Evolutionary conservation across 345 rosid species (phyloP), one percentile per base, ranked within the genome.

Genomic region (Aethionema arabicum): DNA sequence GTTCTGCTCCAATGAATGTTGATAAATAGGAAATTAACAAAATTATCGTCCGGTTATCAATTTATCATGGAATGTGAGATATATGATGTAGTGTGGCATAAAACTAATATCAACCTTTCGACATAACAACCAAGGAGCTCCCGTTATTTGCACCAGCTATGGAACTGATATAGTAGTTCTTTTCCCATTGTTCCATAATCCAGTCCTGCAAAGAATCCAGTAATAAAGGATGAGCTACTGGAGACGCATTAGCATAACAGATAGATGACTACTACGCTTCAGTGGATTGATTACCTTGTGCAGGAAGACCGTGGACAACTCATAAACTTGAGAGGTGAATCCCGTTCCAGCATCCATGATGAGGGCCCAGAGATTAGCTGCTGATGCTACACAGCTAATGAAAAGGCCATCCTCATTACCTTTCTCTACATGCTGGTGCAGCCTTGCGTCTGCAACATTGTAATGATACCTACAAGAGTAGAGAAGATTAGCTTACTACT

Each of bases 181-280:
- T 91, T 74, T 91, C 98, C 98, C 98, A 92, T 46, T 92, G 96
- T 56, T 89, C 98, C 98, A 92, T 89, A 57, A 92, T 92, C 98
- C 98, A 92, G 59, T 89, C 95, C 98, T 91, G 80, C 67, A 11
- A 59, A 69, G 38, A 63, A 57, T 46, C 53, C 74, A 59, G 27
- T 27, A 57, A 49, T 57, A 35, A 64, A 64, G 8, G 45, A 56
- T 46, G 41, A 38, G 49, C 12, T 53, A 50, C 56, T 72, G 52
- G 21, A 14, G 41, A 44, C 27, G 30, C 14, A 76, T 30, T 52
- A 27, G 32, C 5, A 36, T 50, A 15, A 16, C 1, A 67, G 35
- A 58, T 44, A 47, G 14, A 54, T 42, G 64, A 6, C 32, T 2
- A 40, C 13, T 11, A 51, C n/a, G 59, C 32, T 67, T 61, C 12